Conservation (phyloP, 805 yeast species). For the Saccharomycopsis sp. region DNA sequence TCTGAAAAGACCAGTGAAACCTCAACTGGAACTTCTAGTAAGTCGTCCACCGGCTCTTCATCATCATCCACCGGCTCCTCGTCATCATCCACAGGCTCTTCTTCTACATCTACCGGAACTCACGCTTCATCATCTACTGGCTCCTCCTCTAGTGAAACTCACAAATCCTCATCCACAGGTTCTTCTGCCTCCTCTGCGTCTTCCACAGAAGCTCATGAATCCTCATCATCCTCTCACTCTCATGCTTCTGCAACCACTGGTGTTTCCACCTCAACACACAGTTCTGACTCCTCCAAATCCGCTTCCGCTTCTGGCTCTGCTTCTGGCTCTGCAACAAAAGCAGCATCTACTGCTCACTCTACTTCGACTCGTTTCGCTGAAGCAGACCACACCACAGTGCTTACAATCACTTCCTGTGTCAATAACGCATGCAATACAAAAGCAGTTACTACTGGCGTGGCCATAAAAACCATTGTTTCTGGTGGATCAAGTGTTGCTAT, state of each 20-base stretch:
- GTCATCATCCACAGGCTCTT: conserved; percentile 1
- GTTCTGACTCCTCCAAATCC: neutral
- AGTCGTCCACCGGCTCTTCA: neutral
- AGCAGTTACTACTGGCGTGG: too few species aligned
- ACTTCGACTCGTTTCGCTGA: neutral
- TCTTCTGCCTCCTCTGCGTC: neutral
- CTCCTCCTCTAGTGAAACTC: neutral
- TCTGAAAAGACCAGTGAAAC: neutral
- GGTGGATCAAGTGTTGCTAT: neutral
- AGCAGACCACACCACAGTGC: neutral
- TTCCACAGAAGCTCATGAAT: neutral
- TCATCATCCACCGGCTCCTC: neutral
- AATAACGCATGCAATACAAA: too few species aligned
- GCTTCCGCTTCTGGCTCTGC: conserved; percentile 1
- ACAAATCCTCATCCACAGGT: neutral
- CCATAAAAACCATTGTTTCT: too few species aligned
- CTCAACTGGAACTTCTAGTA: neutral
- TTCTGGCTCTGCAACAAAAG: neutral
- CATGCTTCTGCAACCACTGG: neutral
- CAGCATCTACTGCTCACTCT: neutral
- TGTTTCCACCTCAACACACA: neutral
- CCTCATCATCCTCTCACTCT: neutral
- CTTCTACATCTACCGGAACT: neutral
- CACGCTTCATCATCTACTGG: neutral
- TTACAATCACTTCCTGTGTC: too few species aligned